Conservation (phyloP, 2,329 filamentous ascomycete species). For the Fusarium sp. region DNA sequence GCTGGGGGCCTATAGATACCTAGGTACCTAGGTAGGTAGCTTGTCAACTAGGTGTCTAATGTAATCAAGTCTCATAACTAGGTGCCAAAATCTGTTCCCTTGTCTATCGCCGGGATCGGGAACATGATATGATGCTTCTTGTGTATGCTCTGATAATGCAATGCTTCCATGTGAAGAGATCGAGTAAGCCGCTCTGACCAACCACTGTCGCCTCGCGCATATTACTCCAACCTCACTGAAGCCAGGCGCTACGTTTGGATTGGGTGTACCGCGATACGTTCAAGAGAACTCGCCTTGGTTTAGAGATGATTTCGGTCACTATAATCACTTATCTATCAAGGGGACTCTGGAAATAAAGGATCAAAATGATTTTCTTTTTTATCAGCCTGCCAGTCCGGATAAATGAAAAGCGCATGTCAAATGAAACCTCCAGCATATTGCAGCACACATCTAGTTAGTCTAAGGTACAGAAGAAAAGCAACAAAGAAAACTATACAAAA, state of each 20-base stretch:
- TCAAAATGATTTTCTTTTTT: neutral
- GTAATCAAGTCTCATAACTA: neutral
- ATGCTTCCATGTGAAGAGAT: neutral
- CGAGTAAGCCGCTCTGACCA: neutral
- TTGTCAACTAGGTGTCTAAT: too few species aligned
- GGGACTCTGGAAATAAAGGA: neutral
- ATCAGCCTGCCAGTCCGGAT: neutral
- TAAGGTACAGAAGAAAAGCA: neutral
- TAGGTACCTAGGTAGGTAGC: too few species aligned
- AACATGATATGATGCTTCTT: neutral
- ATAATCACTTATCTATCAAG: neutral
- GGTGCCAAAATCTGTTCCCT: too few species aligned
- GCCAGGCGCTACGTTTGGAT: neutral
- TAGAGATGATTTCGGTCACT: too few species aligned
- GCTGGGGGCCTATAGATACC: neutral
- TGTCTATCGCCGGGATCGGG: neutral
- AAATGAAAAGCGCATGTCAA: neutral
- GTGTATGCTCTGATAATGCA: neutral
- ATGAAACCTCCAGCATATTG: neutral
- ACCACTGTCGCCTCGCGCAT: neutral
- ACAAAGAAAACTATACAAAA: too few species aligned
- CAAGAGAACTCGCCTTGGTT: neutral
- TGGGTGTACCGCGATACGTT: neutral
- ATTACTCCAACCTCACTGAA: neutral
- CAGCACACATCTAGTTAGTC: neutral